A percentile compares a stretch with the other conserved stretches of the same genome.
Evolutionary conservation across 129 eudicot genomes (phyloP).

Genomic region (Escallonia herrerae): DNA sequence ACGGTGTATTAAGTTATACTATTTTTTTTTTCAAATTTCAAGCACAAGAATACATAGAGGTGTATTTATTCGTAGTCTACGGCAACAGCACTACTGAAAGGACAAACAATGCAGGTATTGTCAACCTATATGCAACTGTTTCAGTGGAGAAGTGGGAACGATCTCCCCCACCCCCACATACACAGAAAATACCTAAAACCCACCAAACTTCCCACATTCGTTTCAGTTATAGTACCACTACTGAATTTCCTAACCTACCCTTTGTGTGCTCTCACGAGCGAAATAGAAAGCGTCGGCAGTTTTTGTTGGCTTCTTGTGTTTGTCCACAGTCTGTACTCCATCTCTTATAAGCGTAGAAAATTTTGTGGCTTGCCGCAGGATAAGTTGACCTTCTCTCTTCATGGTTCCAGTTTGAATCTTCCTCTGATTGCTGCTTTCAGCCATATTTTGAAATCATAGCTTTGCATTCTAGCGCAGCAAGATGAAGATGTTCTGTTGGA

Average conservation of each 20-base stretch:
- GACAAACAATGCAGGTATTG: too few relatives aligned
- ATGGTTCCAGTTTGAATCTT: neutral
- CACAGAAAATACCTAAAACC: too few relatives aligned
- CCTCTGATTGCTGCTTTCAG: neutral
- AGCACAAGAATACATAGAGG: too few relatives aligned
- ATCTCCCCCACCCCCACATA: neutral
- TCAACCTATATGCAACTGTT: too few relatives aligned
- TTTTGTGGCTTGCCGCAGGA: neutral
- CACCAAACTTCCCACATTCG: too few relatives aligned
- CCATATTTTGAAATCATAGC: neutral
- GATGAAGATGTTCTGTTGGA: conserved; percentile 1
- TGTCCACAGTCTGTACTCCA: neutral
- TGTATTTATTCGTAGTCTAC: too few relatives aligned
- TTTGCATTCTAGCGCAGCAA: conserved; percentile 6
- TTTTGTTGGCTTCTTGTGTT: conserved; percentile 3
- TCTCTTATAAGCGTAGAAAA: neutral
- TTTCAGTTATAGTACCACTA: too few relatives aligned
- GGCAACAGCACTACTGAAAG: too few relatives aligned
- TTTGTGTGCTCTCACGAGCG: conserved; percentile 2
- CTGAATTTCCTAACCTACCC: conserved; percentile 1
- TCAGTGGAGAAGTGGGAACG: conserved; percentile 2
- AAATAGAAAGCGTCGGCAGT: conserved; percentile 8
- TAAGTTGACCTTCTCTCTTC: neutral
- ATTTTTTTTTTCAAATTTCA: too few relatives aligned
- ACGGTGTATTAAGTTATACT: too few relatives aligned